A percentile compares a stretch with the other conserved stretches of the same genome.
Evolutionary conservation across 495 filamentous ascomycete species (phyloP).

Genomic region (Margaritispora aquatica): DNA sequence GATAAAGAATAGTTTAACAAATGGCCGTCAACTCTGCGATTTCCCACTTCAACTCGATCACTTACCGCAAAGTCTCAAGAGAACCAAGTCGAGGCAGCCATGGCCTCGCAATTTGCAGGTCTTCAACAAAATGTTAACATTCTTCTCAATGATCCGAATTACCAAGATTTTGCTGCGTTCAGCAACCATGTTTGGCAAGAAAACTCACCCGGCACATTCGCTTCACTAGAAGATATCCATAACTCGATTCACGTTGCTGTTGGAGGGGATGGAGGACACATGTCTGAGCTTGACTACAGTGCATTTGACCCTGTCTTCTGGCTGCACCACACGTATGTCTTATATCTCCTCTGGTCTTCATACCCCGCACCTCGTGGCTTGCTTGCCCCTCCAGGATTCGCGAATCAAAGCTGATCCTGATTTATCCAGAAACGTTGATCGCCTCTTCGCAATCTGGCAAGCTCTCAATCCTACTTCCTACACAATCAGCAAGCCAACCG

Average conservation of each 20-base stretch:
- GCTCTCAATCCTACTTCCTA: constrained; percentile 52
- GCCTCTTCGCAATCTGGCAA: constrained; percentile 71
- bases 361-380: background rate
- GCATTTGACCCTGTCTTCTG: constrained; percentile 74
- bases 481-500: constrained; percentile 40
- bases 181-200: constrained; percentile 48
- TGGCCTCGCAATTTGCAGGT: constrained; percentile 24
- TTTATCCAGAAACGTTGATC: constrained; percentile 48
- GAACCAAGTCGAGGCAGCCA: constrained; percentile 35
- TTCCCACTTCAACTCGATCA: constrained; percentile 34
- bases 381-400: constrained; percentile 1
- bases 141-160: constrained; percentile 40
- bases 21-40: constrained; percentile 46
- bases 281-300: constrained; percentile 58
- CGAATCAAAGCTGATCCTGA: constrained; percentile 10
- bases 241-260: constrained; percentile 52
- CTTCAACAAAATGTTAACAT: constrained; percentile 18
- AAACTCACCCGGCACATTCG: constrained; percentile 27
- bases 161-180: constrained; percentile 49
- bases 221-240: constrained; percentile 61
- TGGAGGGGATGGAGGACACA: constrained; percentile 51
- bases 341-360: background rate
- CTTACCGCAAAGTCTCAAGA: constrained; percentile 45
- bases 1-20: constrained; percentile 10
- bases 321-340: constrained; percentile 46